Evolutionary conservation across 345 rosid genomes (phyloP).

Genomic region (Rhodamnia argentea): DNA sequence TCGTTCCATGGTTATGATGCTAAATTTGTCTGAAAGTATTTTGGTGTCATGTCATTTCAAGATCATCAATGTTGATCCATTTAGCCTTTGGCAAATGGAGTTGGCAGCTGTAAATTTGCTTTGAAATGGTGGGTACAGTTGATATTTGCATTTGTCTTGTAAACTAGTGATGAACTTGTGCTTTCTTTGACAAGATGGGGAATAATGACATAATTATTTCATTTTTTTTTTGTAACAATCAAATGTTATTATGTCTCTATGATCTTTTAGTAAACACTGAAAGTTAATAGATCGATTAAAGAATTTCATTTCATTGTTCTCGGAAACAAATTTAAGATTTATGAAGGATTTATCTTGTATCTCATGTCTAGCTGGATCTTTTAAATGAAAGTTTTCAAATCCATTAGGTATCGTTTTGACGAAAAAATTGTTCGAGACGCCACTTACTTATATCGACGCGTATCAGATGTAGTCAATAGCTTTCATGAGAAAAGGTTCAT

Average conservation of each 20-base stretch:
- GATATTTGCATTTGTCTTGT: background rate
- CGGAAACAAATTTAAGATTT: background rate
- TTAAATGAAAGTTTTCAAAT: no score
- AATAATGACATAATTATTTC: background rate
- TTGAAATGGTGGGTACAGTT: background rate
- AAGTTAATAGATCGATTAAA: no score
- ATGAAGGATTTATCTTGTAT: background rate
- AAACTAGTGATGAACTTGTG: background rate
- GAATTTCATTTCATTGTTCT: background rate
- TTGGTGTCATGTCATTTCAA: background rate
- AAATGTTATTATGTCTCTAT: background rate
- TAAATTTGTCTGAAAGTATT: background rate
- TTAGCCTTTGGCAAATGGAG: background rate
- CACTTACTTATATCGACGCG: no score
- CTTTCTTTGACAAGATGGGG: background rate
- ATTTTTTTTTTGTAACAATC: background rate
- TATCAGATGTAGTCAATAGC: background rate
- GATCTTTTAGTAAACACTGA: background rate
- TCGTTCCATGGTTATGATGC: background rate
- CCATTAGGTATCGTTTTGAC: no score
- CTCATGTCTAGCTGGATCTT: no score
- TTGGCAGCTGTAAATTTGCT: background rate
- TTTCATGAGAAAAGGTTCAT: background rate
- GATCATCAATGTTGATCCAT: background rate
- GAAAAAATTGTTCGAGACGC: no score